Evolutionary conservation across 176 grass and related monocot species (phyloP), one percentile per base, ranked within the genome.

Genomic region (Calamus simplicifolius): DNA sequence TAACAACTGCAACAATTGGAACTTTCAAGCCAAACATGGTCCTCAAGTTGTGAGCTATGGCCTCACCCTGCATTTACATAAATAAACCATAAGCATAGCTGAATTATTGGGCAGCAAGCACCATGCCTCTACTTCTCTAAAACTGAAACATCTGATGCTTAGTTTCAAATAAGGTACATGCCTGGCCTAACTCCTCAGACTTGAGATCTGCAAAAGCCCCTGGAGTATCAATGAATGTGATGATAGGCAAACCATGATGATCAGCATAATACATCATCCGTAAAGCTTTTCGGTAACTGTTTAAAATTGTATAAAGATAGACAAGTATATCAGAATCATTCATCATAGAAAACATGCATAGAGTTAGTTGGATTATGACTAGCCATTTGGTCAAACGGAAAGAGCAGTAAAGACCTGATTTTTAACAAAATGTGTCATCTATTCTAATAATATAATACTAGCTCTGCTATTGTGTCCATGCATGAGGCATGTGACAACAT

Each of bases 171-270:
- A 64, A 56, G 49, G 6, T 26, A 69, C 52, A 35, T 64, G 70
- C 78, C 71, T 75, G 78, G 58, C 73, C 73, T 55, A 81, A 65
- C 62, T 81, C 78, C 62, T 81, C 66, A 75, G 78, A 81, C 63
- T 75, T 81, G 23, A 81, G 72, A 65, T 81, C 78, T 58, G 78
- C 58, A 70, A 75, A 81, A 64, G 78, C 78, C 23, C 71, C 78
- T 59, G 78, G 72, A 48, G 79, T 81, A 57, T 75, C 79, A 3
- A 81, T 54, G 69, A 81, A 81, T 52, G 79, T 75, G 67, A 81
- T 70, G 30, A 81, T 81, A 4, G 79, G 79, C 64, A 81, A 75
- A 17, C 66, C 43, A 18, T 81, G 64, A 23, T 75, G 72, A 35
- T 81, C 71, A 17, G 72, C 79, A 65, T 81, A 81, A 43, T 29